A percentile compares a stretch with the other conserved stretches of the same genome.
Evolutionary conservation across 495 filamentous ascomycete genomes (phyloP).

Genomic region (Gamarada debralockiae): DNA sequence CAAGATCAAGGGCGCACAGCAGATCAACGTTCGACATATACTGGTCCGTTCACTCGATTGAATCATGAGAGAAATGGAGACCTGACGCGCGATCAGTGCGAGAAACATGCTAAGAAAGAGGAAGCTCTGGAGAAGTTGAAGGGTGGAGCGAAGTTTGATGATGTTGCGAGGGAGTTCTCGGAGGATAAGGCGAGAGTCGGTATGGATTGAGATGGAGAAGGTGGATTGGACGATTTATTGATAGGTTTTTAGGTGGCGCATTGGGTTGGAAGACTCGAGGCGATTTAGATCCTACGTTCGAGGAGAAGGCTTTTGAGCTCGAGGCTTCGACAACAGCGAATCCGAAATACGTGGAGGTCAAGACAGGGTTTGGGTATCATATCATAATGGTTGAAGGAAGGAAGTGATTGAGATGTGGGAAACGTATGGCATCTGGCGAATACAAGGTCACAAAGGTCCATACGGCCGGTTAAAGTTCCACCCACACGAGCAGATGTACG

Average conservation of each 20-base stretch:
- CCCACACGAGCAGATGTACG: not conserved
- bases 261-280: conserved; percentile 84
- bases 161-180: conserved; percentile 80
- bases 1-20: conserved; percentile 68
- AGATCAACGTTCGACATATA: conserved; percentile 87
- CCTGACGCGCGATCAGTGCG: conserved; percentile 57
- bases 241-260: conserved; percentile 51
- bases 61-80: not conserved
- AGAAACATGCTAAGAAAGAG: conserved; percentile 85
- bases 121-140: conserved; percentile 76
- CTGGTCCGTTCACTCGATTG: conserved; percentile 43
- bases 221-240: not conserved
- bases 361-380: conserved; percentile 88
- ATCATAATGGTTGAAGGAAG: conserved; percentile 84
- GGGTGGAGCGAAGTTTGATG: conserved; percentile 78
- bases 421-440: conserved; percentile 8
- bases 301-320: conserved; percentile 75
- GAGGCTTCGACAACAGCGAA: conserved; percentile 70
- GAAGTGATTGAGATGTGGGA: conserved; percentile 44
- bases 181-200: conserved; percentile 87
- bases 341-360: conserved; percentile 75
- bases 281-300: conserved; percentile 68
- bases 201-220: conserved; percentile 30
- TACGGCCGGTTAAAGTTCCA: not conserved
- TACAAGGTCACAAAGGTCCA: conserved; percentile 6